Base-by-base conservation (phyloP, 495 filamentous ascomycete genomes). In the Penicillium mononematosum region DNA sequence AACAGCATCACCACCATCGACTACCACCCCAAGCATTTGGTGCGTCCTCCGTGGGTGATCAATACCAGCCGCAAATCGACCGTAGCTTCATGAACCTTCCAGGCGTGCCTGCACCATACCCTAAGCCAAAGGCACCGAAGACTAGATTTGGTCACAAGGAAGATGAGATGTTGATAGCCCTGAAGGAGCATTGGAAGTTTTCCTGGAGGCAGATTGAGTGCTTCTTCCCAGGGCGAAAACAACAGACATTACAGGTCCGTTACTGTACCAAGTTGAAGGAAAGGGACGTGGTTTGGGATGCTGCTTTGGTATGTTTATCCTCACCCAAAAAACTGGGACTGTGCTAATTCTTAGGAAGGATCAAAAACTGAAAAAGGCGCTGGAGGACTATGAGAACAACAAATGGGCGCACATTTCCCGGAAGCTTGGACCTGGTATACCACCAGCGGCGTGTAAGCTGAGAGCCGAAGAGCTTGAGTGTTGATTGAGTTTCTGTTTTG, bases 161-260 rank as follows among this genome's bases (percentile, higher is more conserved):
- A 66, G 92, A 96, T 70, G 82, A 84, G 48, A 75, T 93, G 48
- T 75, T 96, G 39, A 84, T 96, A 19, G 89, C 93, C 56, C 75
- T 96, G 50, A 96, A 96, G 70, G 92, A 96, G 73, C 90, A 92
- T 58, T 93, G 92, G 69, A 88, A 88, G 61, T 80, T 96, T 62
- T 91, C 92, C 9, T 96, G 92, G 92, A 95, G 94, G 68, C 91
- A 96, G 78, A 96, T 96, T 61, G 88, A 89, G 53, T 91, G 95
- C 64, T 96, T 93, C 73, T 96, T 96, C 63, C 92, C 92, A 8
- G 92, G 91, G 11, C 78, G 92, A 47, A 90, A 89, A 42, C 91
- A 87, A 31, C 91, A 90, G 39, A 96, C 92, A 34, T 75, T 96
- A 53, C 92, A 96, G 67, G 92, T 96, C 58, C 85, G 91, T 12